These are phyloP conservation scores for Pseudogymnoascus sp. DNA, from an alignment of 2,329 filamentous ascomycete genomes.

Conservation along the genomic window DNA sequence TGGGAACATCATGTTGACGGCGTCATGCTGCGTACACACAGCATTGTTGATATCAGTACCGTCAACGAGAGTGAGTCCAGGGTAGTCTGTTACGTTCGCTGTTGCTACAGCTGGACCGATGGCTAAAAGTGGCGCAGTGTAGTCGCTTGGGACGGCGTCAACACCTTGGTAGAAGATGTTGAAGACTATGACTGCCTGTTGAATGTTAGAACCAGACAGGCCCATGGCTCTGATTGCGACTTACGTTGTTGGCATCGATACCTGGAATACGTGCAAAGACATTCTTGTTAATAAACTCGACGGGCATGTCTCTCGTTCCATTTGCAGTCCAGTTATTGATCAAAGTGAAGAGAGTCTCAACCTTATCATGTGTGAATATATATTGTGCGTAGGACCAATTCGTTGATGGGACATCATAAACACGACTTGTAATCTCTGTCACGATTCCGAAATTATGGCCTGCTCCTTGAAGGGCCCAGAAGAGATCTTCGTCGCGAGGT, in stretches of 20 bases:
- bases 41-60: not conserved
- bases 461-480: conserved; percentile 31
- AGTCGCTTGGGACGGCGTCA: not conserved
- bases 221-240: conserved; percentile 13
- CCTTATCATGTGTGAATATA: conserved; percentile 39
- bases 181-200: conserved; percentile 31
- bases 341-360: conserved; percentile 35
- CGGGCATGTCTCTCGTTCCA: conserved; percentile 14
- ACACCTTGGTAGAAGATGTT: conserved; percentile 35
- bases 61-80: not conserved
- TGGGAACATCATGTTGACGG: not conserved
- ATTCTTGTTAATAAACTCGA: conserved; percentile 39
- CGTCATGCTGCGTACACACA: not conserved
- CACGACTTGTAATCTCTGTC: conserved; percentile 30
- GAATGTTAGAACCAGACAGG: not conserved
- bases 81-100: not conserved
- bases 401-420: conserved; percentile 14
- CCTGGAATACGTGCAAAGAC: conserved; percentile 36
- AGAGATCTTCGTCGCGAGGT: conserved; percentile 32
- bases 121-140: not conserved
- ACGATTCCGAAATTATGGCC: conserved; percentile 36
- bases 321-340: not conserved
- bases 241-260: conserved; percentile 32
- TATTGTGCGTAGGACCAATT: conserved; percentile 34
- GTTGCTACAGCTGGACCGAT: not conserved